phyloP scores from a whole-genome alignment of 2,329 filamentous ascomycete genomes.

The Clathrospora elynae region DNA sequence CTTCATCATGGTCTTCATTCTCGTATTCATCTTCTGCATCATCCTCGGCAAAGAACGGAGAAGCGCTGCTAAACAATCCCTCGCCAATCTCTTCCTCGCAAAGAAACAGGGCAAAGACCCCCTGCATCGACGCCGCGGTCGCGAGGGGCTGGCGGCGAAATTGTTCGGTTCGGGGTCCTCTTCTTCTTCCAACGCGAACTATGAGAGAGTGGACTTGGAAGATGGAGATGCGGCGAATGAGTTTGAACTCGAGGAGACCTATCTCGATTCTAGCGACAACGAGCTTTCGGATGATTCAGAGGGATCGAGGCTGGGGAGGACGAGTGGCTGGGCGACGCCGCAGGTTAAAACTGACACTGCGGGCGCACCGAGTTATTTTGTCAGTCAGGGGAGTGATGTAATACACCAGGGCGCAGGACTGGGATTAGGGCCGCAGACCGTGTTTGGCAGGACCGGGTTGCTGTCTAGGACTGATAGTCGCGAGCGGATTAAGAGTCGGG shows the following conservation, averaged over 20 bases:
- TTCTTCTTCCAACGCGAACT: slow-evolving; percentile 55
- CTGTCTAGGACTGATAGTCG: slow-evolving; percentile 83
- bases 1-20: slow-evolving; percentile 74
- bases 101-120: slow-evolving; percentile 50
- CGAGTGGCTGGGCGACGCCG: slow-evolving; percentile 72
- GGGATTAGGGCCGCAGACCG: slow-evolving; percentile 36
- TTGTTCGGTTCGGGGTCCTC: slow-evolving; percentile 61
- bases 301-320: slow-evolving; percentile 60
- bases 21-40: slow-evolving; percentile 71
- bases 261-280: slow-evolving; percentile 62
- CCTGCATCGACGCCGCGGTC: slow-evolving; percentile 48
- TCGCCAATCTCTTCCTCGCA: slow-evolving; percentile 56
- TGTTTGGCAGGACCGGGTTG: slow-evolving; percentile 68
- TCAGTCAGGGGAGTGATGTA: slow-evolving; percentile 26
- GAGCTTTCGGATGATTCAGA: slow-evolving; percentile 66
- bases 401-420: slow-evolving; percentile 39
- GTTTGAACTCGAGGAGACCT: slow-evolving; percentile 68
- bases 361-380: slow-evolving; percentile 28
- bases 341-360: slow-evolving; percentile 54
- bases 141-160: slow-evolving; percentile 56
- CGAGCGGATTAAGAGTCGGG: slow-evolving; percentile 68
- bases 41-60: slow-evolving; percentile 81
- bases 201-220: slow-evolving; percentile 76
- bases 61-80: slow-evolving; percentile 59
- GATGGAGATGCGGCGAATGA: slow-evolving; percentile 71